Conservation (phyloP, 73 alveolate genomes). For the Paramecium pentaurelia region DNA sequence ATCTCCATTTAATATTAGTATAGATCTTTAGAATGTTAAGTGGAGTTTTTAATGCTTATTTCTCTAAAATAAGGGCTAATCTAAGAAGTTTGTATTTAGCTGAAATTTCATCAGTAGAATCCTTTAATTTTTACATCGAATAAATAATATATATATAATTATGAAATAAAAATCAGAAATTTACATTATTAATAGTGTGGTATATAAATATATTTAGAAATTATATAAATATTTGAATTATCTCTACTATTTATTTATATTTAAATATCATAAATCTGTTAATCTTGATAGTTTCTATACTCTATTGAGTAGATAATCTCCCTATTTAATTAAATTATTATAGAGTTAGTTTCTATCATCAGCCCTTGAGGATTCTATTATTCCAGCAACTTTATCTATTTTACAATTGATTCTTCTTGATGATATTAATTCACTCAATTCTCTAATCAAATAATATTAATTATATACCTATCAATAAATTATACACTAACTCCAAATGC, state of each 20-base stretch:
- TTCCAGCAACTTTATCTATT: conserved; percentile 94
- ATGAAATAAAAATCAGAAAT: background rate
- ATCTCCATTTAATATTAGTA: background rate
- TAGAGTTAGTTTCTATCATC: conserved; percentile 68
- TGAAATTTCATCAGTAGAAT: background rate
- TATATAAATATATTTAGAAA: too few species aligned
- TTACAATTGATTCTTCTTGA: conserved; percentile 81
- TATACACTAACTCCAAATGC: conserved; percentile 81
- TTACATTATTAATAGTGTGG: background rate
- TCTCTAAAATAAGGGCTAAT: background rate
- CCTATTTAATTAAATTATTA: conserved; percentile 69
- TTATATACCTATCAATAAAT: conserved; percentile 71
- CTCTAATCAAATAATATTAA: background rate
- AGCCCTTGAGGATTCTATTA: conserved; percentile 81
- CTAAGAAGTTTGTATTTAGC: background rate
- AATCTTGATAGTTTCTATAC: conserved; percentile 77
- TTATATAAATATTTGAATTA: background rate
- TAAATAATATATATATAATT: background rate
- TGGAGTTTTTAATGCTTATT: background rate
- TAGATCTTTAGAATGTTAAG: background rate
- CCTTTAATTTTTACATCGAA: background rate
- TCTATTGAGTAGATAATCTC: conserved; percentile 79
- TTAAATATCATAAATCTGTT: background rate
- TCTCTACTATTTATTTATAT: background rate
- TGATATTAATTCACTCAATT: background rate